phyloP scores from a whole-genome alignment of 352 stramenopile species.

The Globisporangium orthogonon region DNA sequence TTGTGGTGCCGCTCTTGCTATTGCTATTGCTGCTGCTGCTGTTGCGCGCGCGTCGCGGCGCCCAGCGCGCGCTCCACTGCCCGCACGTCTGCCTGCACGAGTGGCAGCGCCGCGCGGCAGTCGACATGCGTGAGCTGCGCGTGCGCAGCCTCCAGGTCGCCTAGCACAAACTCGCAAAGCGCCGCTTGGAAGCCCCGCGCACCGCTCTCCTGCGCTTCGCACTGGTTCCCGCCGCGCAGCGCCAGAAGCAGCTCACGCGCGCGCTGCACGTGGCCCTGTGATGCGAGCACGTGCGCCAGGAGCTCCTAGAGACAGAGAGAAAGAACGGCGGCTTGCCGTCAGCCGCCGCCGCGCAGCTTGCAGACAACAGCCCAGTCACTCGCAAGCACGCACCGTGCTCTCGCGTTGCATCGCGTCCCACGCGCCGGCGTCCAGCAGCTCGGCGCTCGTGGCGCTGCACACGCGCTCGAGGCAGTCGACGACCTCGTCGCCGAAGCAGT shows the following conservation, averaged over 20 bases:
- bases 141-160: conserved; percentile 6
- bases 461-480: conserved; percentile 27
- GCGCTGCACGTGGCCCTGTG: conserved; percentile 15
- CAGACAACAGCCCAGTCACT: no score
- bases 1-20: not conserved
- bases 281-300: conserved; percentile 32
- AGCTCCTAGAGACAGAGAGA: conserved; percentile 23
- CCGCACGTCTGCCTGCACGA: conserved; percentile 10
- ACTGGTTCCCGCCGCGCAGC: conserved; percentile 4
- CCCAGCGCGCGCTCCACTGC: not conserved
- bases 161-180: conserved; percentile 20
- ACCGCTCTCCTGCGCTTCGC: conserved; percentile 12
- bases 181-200: conserved; percentile 26
- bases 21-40: not conserved
- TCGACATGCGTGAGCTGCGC: conserved; percentile 6
- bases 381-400: conserved; percentile 15
- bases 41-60: not conserved
- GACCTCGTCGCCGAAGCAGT: conserved; percentile 18
- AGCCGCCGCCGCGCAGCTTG: not conserved
- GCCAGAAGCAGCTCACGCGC: not conserved
- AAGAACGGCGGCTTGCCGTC: not conserved
- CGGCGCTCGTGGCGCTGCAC: conserved; percentile 2
- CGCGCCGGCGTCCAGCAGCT: conserved; percentile 12
- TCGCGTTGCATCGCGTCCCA: conserved; percentile 18
- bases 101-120: conserved; percentile 7